Evolutionary conservation across 305 asterid genomes (phyloP).

Genomic region (Solanum hybrid): DNA sequence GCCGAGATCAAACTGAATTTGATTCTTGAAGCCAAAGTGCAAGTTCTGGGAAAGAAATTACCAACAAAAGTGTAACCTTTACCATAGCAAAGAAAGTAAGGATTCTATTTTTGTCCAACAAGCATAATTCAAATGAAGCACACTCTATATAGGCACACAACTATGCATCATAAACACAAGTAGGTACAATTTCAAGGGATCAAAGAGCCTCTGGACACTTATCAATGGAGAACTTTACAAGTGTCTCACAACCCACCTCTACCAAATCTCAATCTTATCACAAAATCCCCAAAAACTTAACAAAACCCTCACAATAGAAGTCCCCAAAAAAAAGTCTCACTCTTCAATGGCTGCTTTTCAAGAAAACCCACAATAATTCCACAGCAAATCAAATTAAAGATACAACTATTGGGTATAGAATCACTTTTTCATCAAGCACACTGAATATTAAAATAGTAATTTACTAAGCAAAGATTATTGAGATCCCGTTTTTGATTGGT

Average conservation of each 20-base stretch:
- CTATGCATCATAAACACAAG: background rate
- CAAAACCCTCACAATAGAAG: conserved; percentile 65
- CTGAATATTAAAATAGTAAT: background rate
- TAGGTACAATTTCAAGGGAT: background rate
- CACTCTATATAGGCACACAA: background rate
- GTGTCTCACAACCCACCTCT: conserved; percentile 46
- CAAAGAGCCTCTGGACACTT: conserved; percentile 71
- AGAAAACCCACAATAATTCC: conserved; percentile 32
- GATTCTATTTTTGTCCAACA: background rate
- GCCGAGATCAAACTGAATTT: background rate
- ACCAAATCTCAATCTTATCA: conserved; percentile 62
- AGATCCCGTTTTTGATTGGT: background rate
- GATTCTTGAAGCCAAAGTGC: background rate
- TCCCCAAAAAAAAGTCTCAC: conserved; percentile 34
- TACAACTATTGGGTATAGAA: background rate
- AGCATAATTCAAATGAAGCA: background rate
- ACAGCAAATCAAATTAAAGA: background rate
- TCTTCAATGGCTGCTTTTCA: conserved; percentile 22
- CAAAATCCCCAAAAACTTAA: conserved; percentile 70
- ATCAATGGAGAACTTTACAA: conserved; percentile 57
- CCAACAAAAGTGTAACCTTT: background rate
- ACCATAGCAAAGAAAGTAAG: background rate
- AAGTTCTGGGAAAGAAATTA: background rate
- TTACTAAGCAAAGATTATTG: background rate
- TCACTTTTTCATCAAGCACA: background rate